phyloP scores from a whole-genome alignment of 2,329 filamentous ascomycete species.

The Ceratocystis papillata region DNA sequence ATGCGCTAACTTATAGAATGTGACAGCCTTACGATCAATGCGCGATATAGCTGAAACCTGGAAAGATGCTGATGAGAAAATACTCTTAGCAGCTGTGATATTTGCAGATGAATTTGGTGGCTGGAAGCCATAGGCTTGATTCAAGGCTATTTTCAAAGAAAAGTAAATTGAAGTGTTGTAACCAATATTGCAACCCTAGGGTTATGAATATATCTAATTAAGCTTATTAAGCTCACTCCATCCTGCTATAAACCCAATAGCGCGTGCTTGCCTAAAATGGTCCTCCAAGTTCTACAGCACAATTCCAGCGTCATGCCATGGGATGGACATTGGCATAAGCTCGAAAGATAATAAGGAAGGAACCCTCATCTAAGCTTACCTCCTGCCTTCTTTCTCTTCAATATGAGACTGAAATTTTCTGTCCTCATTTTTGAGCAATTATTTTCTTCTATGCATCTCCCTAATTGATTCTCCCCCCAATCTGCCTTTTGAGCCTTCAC shows the following conservation, averaged over 20 bases:
- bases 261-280: conserved; percentile 10
- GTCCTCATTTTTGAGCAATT: background rate
- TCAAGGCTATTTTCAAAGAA: background rate
- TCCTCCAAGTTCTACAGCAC: background rate
- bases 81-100: conserved; percentile 56
- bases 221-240: background rate
- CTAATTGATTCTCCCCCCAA: background rate
- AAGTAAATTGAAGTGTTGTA: background rate
- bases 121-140: conserved; percentile 40
- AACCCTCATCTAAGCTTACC: conserved; percentile 19
- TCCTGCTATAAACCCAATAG: background rate
- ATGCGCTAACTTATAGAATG: conserved; percentile 7
- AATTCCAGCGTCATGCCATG: conserved; percentile 6
- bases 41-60: conserved; percentile 63
- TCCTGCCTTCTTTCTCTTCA: background rate
- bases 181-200: background rate
- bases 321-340: background rate
- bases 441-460: background rate
- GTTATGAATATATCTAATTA: background rate
- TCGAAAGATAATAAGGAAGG: background rate
- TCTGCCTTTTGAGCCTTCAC: conserved; percentile 24
- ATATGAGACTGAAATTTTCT: conserved; percentile 1
- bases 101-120: conserved; percentile 64
- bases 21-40: conserved; percentile 51
- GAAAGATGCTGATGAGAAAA: conserved; percentile 57